phyloP scores from a whole-genome alignment of 257 asterid genomes.

The Scutellaria galericulata region DNA sequence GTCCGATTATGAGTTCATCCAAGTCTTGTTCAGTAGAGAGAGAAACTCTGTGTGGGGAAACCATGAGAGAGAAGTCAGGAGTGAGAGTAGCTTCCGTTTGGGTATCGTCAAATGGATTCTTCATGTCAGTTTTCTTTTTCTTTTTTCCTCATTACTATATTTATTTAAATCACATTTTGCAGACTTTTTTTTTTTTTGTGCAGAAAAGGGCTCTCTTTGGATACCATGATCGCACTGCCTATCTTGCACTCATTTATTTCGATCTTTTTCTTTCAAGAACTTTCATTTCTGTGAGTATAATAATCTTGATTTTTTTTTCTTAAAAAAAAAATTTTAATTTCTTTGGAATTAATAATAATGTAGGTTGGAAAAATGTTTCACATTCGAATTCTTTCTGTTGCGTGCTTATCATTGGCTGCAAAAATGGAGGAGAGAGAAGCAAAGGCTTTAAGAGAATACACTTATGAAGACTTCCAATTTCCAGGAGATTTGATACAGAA shows the following conservation, averaged over 20 bases:
- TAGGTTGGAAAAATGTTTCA: constrained; percentile 40
- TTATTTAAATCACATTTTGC: too few relatives aligned
- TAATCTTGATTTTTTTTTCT: neutral
- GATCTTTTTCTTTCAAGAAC: too few relatives aligned
- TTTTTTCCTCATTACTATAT: too few relatives aligned
- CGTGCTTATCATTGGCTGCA: constrained; percentile 51
- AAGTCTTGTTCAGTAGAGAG: constrained; percentile 36
- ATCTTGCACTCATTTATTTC: too few relatives aligned
- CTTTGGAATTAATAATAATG: neutral
- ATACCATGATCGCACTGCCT: too few relatives aligned
- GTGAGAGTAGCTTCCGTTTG: neutral
- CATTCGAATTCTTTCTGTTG: constrained; percentile 34
- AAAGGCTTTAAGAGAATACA: too few relatives aligned
- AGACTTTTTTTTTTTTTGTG: too few relatives aligned
- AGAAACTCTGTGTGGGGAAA: neutral
- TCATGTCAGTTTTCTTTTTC: too few relatives aligned
- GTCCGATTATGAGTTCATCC: constrained; percentile 41
- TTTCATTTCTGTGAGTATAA: too few relatives aligned
- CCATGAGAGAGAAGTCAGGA: neutral
- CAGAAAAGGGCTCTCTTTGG: too few relatives aligned
- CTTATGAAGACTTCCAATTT: too few relatives aligned
- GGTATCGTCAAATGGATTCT: too few relatives aligned
- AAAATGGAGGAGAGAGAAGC: constrained; percentile 43
- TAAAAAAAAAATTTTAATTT: neutral
- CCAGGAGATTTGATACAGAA: neutral